Evolutionary conservation across 2,329 filamentous ascomycete genomes (phyloP).

Genomic region (Ophiocordyceps camponoti-saundersi): DNA sequence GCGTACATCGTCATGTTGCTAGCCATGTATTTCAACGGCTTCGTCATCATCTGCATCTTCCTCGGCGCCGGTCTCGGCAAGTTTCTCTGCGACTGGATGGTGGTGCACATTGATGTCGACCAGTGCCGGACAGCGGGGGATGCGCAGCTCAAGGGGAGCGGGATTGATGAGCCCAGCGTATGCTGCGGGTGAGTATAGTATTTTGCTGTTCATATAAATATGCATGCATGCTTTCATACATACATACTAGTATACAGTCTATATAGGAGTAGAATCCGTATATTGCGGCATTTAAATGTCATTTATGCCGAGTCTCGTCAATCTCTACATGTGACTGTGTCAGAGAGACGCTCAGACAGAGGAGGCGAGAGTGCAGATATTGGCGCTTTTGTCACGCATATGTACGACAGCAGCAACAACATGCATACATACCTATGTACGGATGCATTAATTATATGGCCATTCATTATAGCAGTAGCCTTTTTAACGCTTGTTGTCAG

Average conservation of each 20-base stretch:
- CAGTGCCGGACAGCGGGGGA: constrained; percentile 6
- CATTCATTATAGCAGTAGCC: too few relatives aligned
- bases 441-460: too few relatives aligned
- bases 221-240: not conserved
- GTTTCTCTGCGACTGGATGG: constrained; percentile 37
- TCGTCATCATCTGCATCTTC: constrained; percentile 66
- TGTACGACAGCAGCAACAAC: too few relatives aligned
- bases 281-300: not conserved
- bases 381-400: too few relatives aligned
- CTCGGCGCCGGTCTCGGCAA: constrained; percentile 33
- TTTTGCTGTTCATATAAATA: not conserved
- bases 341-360: too few relatives aligned
- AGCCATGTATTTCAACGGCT: constrained; percentile 47
- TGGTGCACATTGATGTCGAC: constrained; percentile 20
- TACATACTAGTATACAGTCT: not conserved
- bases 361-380: too few relatives aligned
- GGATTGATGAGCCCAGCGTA: constrained; percentile 26
- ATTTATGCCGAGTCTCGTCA: not conserved
- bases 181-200: constrained; percentile 22
- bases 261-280: not conserved
- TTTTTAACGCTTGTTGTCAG: too few relatives aligned
- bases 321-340: too few relatives aligned
- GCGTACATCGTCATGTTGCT: constrained; percentile 64
- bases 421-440: too few relatives aligned
- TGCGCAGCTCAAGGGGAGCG: constrained; percentile 8